These are phyloP conservation scores for Boletus vermiculosoides DNA, from an alignment of 768 basidiomycete genomes.

Conservation along the genomic window DNA sequence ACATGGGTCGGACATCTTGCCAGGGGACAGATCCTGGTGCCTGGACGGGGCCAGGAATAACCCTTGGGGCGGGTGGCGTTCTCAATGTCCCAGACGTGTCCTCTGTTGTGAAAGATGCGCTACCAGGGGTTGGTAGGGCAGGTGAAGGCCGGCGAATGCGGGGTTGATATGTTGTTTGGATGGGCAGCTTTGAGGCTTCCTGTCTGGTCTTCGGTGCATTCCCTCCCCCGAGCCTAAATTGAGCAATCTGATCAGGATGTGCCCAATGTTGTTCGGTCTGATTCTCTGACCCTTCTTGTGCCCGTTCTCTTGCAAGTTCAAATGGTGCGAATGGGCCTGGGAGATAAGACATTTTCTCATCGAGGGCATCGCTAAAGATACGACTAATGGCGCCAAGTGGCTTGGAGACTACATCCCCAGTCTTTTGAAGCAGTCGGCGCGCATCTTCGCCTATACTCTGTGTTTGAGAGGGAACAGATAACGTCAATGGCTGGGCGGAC, in stretches of 20 bases:
- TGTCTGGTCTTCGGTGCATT: conserved; percentile 31
- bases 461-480: conserved; percentile 46
- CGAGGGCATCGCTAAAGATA: conserved; percentile 83
- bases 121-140: conserved; percentile 26
- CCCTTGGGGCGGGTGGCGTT: conserved; percentile 3
- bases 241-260: conserved; percentile 37
- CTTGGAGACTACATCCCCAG: conserved; percentile 87
- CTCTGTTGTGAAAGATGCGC: conserved; percentile 33
- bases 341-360: conserved; percentile 62
- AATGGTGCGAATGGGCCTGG: conserved; percentile 71
- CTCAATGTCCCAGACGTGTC: conserved; percentile 42
- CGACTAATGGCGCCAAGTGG: conserved; percentile 87
- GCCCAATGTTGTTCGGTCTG: conserved; percentile 39
- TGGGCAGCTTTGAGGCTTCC: conserved; percentile 26
- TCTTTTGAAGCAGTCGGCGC: conserved; percentile 79
- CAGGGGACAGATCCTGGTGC: conserved; percentile 51
- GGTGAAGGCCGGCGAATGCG: conserved; percentile 60
- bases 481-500: conserved; percentile 75
- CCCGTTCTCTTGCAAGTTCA: conserved; percentile 56
- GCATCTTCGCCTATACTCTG: conserved; percentile 61
- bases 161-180: conserved; percentile 72
- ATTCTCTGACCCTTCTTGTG: conserved; percentile 37
- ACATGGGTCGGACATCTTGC: conserved; percentile 29
- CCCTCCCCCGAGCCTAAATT: conserved; percentile 32
- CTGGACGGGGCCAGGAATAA: conserved; percentile 46